These are phyloP conservation scores for Truncatella angustata DNA, from an alignment of 2,329 filamentous ascomycete genomes.

Conservation along the genomic window DNA sequence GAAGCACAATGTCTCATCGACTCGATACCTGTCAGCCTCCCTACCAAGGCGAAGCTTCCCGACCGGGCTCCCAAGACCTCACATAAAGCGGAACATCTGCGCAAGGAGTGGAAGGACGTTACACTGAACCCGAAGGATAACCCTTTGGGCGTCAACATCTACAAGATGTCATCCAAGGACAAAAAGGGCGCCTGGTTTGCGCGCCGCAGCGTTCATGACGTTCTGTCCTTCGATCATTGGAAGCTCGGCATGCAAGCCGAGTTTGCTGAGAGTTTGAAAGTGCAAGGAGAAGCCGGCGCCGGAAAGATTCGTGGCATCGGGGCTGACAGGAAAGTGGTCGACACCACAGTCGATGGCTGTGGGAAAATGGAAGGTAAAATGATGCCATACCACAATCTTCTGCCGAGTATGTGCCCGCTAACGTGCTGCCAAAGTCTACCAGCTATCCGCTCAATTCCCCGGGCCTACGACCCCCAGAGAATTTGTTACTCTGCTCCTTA, in stretches of 20 bases:
- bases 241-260: slow-evolving; percentile 74
- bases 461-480: slow-evolving; percentile 85
- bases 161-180: slow-evolving; percentile 77
- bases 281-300: slow-evolving; percentile 66
- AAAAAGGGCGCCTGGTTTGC: slow-evolving; percentile 89
- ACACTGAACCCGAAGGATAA: slow-evolving; percentile 72
- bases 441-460: slow-evolving; percentile 85
- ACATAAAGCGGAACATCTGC: slow-evolving; percentile 56
- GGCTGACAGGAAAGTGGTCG: slow-evolving; percentile 72
- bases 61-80: slow-evolving; percentile 46
- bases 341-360: slow-evolving; percentile 52
- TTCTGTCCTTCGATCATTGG: slow-evolving; percentile 74
- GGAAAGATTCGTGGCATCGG: slow-evolving; percentile 83
- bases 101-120: slow-evolving; percentile 83
- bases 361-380: slow-evolving; percentile 61
- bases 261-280: slow-evolving; percentile 74
- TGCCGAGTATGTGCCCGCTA: slow-evolving; percentile 16
- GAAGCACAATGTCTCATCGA: slow-evolving; percentile 71
- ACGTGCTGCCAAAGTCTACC: slow-evolving; percentile 62
- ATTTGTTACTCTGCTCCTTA: slow-evolving; percentile 78
- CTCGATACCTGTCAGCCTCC: slow-evolving; percentile 62
- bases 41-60: slow-evolving; percentile 43
- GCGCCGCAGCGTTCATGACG: slow-evolving; percentile 77
- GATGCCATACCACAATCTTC: background rate
- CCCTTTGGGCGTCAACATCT: slow-evolving; percentile 72